phyloP scores from a whole-genome alignment of 2,329 filamentous ascomycete genomes.

The Mycosphaerella sp. region DNA sequence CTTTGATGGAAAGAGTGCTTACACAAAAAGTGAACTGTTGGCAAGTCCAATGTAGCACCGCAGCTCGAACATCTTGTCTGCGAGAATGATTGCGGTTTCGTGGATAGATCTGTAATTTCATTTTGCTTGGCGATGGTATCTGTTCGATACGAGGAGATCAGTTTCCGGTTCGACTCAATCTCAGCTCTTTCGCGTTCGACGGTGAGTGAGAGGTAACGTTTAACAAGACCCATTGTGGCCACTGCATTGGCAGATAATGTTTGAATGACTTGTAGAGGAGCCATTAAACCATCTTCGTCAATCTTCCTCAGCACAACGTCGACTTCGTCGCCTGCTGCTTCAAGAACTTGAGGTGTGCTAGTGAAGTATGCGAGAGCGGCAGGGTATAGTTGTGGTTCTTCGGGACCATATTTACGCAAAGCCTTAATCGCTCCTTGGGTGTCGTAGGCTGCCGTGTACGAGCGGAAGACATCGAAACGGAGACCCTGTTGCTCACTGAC shows the following conservation, averaged over 20 bases:
- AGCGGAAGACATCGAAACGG: constrained; percentile 91
- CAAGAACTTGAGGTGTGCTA: constrained; percentile 70
- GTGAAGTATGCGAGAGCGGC: constrained; percentile 91
- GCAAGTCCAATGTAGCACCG: constrained; percentile 70
- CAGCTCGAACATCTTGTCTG: constrained; percentile 83
- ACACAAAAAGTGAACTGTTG: constrained; percentile 91
- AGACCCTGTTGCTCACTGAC: constrained; percentile 92
- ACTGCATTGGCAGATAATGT: constrained; percentile 73
- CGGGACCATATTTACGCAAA: constrained; percentile 80
- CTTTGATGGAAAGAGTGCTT: constrained; percentile 95
- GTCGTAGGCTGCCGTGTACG: constrained; percentile 87
- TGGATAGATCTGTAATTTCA: constrained; percentile 70
- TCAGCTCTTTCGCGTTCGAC: constrained; percentile 84
- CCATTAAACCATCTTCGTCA: constrained; percentile 85
- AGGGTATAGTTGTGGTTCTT: constrained; percentile 87
- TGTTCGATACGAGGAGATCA: constrained; percentile 74
- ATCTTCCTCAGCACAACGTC: constrained; percentile 76
- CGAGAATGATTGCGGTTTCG: constrained; percentile 83
- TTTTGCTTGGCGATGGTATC: constrained; percentile 75
- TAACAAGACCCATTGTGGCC: constrained; percentile 96
- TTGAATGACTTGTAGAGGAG: constrained; percentile 92
- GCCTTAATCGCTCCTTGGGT: constrained; percentile 86
- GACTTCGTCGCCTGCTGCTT: constrained; percentile 76
- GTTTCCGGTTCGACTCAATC: constrained; percentile 70
- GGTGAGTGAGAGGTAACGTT: constrained; percentile 81